A percentile compares a stretch with the other conserved stretches of the same genome.
Conservation (phyloP, 192 early-diverging fungal genomes). For the Pilaira anomala region DNA sequence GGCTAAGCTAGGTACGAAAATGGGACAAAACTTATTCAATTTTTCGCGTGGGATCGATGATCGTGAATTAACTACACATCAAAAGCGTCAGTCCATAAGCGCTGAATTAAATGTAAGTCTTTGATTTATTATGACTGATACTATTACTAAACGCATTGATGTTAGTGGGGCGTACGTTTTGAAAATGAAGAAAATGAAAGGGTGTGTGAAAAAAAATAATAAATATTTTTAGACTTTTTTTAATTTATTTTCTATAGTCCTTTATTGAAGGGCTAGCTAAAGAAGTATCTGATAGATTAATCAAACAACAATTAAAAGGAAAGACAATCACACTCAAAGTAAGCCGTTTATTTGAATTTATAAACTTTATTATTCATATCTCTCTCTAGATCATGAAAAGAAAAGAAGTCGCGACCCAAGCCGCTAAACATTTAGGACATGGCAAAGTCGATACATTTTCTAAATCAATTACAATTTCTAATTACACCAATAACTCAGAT, state of each 20-base stretch:
- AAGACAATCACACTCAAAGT: constrained; percentile 68
- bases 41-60: constrained; percentile 75
- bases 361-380: no score
- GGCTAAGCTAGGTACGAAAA: constrained; percentile 66
- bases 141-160: no score
- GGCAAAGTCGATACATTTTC: constrained; percentile 61
- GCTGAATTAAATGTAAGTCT: constrained; percentile 65
- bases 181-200: constrained; percentile 64
- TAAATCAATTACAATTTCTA: constrained; percentile 45
- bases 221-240: no score
- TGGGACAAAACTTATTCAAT: constrained; percentile 64
- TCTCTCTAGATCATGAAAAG: constrained; percentile 51
- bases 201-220: constrained; percentile 2
- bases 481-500: constrained; percentile 47
- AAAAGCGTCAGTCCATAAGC: constrained; percentile 71
- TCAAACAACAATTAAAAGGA: constrained; percentile 50
- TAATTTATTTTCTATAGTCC: background rate
- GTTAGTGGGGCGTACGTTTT: constrained; percentile 83
- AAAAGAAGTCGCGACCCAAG: constrained; percentile 44
- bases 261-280: constrained; percentile 65
- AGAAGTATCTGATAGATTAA: constrained; percentile 67
- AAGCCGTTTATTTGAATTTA: background rate
- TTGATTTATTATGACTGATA: no score
- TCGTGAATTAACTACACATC: constrained; percentile 60
- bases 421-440: constrained; percentile 63